Evolutionary conservation across 2,329 filamentous ascomycete genomes (phyloP), one percentile per base, ranked within the genome.

Genomic region (Ophiocordyceps camponoti-leonardi): DNA sequence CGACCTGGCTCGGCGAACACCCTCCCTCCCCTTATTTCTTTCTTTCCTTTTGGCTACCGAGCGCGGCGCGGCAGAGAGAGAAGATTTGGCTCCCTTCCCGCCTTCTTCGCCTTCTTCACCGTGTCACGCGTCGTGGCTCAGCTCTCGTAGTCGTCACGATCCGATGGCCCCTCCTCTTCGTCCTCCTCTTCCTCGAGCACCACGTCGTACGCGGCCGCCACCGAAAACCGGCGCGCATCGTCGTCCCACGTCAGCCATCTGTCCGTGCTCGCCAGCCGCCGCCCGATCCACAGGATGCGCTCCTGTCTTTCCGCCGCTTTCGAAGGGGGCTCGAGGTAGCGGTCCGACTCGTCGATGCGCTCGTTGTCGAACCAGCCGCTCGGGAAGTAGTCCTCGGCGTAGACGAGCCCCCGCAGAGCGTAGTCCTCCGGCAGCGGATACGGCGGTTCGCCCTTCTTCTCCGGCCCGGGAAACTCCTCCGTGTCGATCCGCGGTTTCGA

Each of bases 391-490:
- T 66, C 64, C 2, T 76, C 67, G 0, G 70, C 65, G 65, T 77
- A 84, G 2, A 77, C 57, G 1, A 83, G 62, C 0, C 82, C 82
- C 1, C 79, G 68, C 46, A 85, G 69, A 0, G 73, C 68, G 50
- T 76, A 84, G 49, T 87, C 83, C 43, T 86, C 83, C 0, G 80
- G 79, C 0, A 86, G 57, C 0, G 81, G 80, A 1, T 69, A 64
- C 1, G 66, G 67, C 0, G 67, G 56, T 1, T 61, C 60, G 2
- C 43, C 39, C 35, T 63, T 33, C 37, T 63, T 64, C 2, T 65
- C 65, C 2, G 64, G 62, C 1, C 61, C 55, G 0, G 74, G 73
- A 47, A 83, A 78, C 0, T 60, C 54, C 1, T 55, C 57, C 28
- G 54, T 62, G 30, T 63, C 61, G 48, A 76, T 61, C 23, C 65